Evolutionary conservation across 2,329 filamentous ascomycete genomes (phyloP).

Genomic region (Trichoderma polysporum): DNA sequence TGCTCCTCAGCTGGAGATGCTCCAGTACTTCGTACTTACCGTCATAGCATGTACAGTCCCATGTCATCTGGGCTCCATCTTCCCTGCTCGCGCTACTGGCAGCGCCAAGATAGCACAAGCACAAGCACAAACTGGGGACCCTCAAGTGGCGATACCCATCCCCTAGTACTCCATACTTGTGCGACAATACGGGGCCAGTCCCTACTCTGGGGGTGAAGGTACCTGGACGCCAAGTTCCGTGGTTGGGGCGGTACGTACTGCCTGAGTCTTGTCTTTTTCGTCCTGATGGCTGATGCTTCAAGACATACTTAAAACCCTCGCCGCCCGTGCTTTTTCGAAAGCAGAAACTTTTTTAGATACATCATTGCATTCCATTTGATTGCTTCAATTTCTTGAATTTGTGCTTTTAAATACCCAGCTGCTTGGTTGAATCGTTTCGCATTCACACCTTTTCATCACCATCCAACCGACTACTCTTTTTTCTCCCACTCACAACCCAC

Average conservation of each 20-base stretch:
- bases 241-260: background rate
- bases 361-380: constrained; percentile 14
- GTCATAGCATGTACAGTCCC: too few relatives aligned
- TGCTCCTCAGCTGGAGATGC: background rate
- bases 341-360: background rate
- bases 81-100: background rate
- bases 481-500: background rate
- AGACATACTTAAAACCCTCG: constrained; percentile 12
- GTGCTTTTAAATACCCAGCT: background rate
- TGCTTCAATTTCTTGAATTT: background rate
- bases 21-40: background rate
- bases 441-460: background rate
- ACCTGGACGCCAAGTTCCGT: background rate
- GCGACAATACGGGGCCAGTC: constrained; percentile 1
- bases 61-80: background rate
- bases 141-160: constrained; percentile 14
- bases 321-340: background rate
- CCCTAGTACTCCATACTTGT: constrained; percentile 14
- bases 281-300: background rate
- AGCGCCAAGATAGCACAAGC: background rate
- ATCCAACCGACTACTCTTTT: background rate
- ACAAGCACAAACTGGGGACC: background rate
- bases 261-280: background rate
- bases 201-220: constrained; percentile 1
- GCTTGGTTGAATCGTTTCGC: background rate